Evolutionary conservation across 2,329 filamentous ascomycete genomes (phyloP), one percentile per base, ranked within the genome.

Genomic region (Furcasterigmium furcatum): DNA sequence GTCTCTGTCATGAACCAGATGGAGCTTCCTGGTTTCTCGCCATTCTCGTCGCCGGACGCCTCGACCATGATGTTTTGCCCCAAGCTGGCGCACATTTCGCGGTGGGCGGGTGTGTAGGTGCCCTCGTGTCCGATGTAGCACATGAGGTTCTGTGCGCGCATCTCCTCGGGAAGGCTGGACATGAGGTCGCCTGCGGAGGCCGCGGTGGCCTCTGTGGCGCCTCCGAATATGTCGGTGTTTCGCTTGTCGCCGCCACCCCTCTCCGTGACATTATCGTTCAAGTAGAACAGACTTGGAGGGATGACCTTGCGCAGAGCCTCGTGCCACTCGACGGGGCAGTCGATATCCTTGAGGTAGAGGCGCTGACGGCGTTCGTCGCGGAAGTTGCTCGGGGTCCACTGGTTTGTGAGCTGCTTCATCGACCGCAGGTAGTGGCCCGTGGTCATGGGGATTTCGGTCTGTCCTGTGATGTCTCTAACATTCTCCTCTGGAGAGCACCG

Each of bases 1-100:
- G 85, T 91, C 63, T 96, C 91, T 0, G 94, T 97, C 94, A 99
- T 97, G 62, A 97, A 96, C 94, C 94, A 99, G 30, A 99, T 81
- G 0, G 94, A 96, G 45, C 88, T 95, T 2, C 94, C 94, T 2
- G 87, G 80, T 52, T 84, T 88, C 59, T 94, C 88, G 5, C 87
- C 88, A 42, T 87, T 75, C 45, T 85, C 80, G 16, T 79, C 72
- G 3, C 81, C 72, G 1, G 92, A 97, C 3, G 91, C 84, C 54
- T 96, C 90, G 2, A 99, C 91, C 94, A 99, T 97, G 56, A 99
- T 92, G 59, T 99, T 99, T 55, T 99, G 94, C 0, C 94, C 92
- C 12, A 97, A 71, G 29, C 88, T 95, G 12, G 90, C 94, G 65
- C 94, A 99, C 94, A 99, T 99, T 64, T 99, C 94, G 54, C 90